A percentile compares a stretch with the other conserved stretches of the same genome.
Conservation (phyloP, 768 basidiomycete species). For the Galerina sulciceps region DNA sequence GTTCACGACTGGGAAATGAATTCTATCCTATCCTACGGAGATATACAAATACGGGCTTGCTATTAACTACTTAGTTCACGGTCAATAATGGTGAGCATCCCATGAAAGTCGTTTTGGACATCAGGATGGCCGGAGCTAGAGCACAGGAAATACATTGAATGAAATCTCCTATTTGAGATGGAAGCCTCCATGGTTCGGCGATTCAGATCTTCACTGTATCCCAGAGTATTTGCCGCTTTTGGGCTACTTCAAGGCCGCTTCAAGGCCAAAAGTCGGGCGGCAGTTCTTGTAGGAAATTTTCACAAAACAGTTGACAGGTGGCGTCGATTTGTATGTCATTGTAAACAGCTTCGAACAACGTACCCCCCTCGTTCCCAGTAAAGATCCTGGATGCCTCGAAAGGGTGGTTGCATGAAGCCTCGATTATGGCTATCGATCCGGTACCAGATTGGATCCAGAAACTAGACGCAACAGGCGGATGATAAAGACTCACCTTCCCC, state of each 20-base stretch:
- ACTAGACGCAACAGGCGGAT: conserved; percentile 36
- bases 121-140: conserved; percentile 20
- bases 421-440: conserved; percentile 40
- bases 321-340: conserved; percentile 47
- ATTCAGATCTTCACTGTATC: conserved; percentile 27
- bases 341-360: conserved; percentile 40
- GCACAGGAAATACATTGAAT: conserved; percentile 21
- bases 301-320: conserved; percentile 39
- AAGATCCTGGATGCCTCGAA: conserved; percentile 45
- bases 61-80: not conserved
- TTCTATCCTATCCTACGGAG: not conserved
- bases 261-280: conserved; percentile 20
- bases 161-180: conserved; percentile 20
- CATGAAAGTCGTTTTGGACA: conserved; percentile 19
- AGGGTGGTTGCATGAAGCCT: conserved; percentile 27
- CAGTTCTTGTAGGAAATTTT: conserved; percentile 24
- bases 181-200: conserved; percentile 16
- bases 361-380: conserved; percentile 37
- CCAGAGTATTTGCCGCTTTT: conserved; percentile 21
- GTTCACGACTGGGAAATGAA: not conserved
- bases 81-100: conserved; percentile 9
- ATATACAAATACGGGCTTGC: conserved; percentile 1
- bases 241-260: conserved; percentile 23
- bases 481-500: conserved; percentile 51
- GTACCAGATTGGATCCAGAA: conserved; percentile 43